These are phyloP conservation scores for Colletotrichum agaves DNA, from an alignment of 2,329 filamentous ascomycete genomes.

Conservation along the genomic window DNA sequence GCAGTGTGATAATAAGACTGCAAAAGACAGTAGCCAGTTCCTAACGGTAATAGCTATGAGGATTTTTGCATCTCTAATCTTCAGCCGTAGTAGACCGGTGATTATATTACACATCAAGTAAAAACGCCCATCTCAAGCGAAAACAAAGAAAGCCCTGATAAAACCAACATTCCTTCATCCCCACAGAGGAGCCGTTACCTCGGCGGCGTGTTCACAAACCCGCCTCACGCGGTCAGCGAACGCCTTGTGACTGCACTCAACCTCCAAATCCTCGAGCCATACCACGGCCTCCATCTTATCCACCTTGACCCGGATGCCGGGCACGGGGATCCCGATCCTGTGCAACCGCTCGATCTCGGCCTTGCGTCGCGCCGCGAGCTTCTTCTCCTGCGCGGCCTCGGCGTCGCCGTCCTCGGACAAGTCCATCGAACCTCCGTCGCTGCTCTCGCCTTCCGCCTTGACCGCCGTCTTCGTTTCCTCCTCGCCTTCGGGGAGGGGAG, in stretches of 20 bases:
- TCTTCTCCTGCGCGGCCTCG: slow-evolving; percentile 48
- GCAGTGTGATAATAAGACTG: background rate
- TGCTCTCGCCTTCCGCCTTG: slow-evolving; percentile 41
- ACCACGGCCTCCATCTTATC: slow-evolving; percentile 89
- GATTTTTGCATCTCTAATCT: background rate
- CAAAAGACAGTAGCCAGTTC: too few relatives aligned
- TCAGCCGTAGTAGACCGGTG: slow-evolving; percentile 2
- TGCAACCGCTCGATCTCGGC: slow-evolving; percentile 82
- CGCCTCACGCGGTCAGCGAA: slow-evolving; percentile 87
- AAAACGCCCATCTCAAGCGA: slow-evolving; percentile 3
- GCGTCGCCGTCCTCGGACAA: slow-evolving; percentile 39
- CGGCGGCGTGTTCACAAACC: slow-evolving; percentile 89
- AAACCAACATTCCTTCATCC: slow-evolving; percentile 45
- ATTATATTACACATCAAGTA: slow-evolving; percentile 15
- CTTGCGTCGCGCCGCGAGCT: slow-evolving; percentile 66
- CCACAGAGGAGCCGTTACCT: slow-evolving; percentile 84
- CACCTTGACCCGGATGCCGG: slow-evolving; percentile 85
- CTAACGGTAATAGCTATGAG: background rate
- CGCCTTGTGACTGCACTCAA: slow-evolving; percentile 84
- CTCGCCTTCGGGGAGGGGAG: slow-evolving; percentile 43
- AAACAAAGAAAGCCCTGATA: background rate
- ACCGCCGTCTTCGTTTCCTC: slow-evolving; percentile 47
- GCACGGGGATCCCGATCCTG: slow-evolving; percentile 87
- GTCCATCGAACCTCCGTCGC: slow-evolving; percentile 34
- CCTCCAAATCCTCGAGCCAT: slow-evolving; percentile 91